phyloP scores from a whole-genome alignment of 2,329 filamentous ascomycete genomes.

The Hypocrella siamensis region DNA sequence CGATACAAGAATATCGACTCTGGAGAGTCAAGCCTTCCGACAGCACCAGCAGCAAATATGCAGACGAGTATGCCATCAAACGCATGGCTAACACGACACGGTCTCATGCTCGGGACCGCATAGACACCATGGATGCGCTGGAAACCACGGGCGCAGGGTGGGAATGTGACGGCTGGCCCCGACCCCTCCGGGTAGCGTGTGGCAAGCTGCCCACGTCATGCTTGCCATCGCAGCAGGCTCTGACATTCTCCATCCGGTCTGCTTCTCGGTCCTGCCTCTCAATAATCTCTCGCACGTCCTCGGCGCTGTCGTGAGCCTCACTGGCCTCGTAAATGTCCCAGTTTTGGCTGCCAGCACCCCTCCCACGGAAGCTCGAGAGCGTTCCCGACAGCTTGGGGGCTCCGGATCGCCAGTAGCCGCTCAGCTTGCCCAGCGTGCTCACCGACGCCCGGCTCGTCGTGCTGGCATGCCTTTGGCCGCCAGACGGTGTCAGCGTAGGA shows the following conservation, averaged over 20 bases:
- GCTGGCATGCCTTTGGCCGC: slow-evolving; percentile 18
- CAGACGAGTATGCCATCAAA: background rate
- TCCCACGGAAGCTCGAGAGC: slow-evolving; percentile 37
- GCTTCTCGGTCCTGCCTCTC: slow-evolving; percentile 63
- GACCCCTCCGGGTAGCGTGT: slow-evolving; percentile 28
- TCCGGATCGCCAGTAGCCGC: slow-evolving; percentile 40
- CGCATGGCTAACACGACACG: background rate
- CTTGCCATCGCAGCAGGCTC: slow-evolving; percentile 95
- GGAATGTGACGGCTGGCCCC: slow-evolving; percentile 20
- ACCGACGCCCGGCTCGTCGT: slow-evolving; percentile 14
- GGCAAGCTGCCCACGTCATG: slow-evolving; percentile 54
- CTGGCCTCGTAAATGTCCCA: slow-evolving; percentile 42
- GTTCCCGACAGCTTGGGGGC: slow-evolving; percentile 29
- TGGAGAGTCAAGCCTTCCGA: background rate
- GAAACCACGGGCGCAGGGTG: slow-evolving; percentile 19
- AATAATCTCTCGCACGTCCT: slow-evolving; percentile 68
- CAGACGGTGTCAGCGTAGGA: slow-evolving; percentile 40
- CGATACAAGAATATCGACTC: too few relatives aligned
- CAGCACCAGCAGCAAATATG: too few relatives aligned
- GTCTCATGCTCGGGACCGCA: slow-evolving; percentile 17
- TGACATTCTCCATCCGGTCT: slow-evolving; percentile 80
- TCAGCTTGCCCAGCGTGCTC: slow-evolving; percentile 41
- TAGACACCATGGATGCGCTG: slow-evolving; percentile 18
- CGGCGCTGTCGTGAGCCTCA: slow-evolving; percentile 59
- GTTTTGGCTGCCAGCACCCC: slow-evolving; percentile 28